Percentiles rank a stretch among this genome's conserved stretches.
Conservation (phyloP, 2,329 filamentous ascomycete species). For the Ploettnerulaceae sp. region DNA sequence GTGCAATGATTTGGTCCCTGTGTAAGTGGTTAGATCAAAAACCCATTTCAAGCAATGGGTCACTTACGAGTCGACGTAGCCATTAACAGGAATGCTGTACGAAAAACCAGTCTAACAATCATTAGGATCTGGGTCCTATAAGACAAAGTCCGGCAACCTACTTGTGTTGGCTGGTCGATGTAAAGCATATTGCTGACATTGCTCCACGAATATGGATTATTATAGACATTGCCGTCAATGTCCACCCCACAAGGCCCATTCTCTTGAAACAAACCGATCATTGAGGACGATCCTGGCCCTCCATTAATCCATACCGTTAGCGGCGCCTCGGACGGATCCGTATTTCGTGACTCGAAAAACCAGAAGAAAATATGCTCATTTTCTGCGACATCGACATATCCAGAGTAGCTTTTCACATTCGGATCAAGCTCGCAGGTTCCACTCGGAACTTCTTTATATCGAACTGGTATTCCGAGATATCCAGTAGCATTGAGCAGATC, state of each 20-base stretch:
- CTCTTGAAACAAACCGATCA: slow-evolving; percentile 59
- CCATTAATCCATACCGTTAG: slow-evolving; percentile 63
- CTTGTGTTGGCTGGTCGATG: slow-evolving; percentile 30
- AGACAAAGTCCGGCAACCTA: not conserved
- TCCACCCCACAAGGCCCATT: slow-evolving; percentile 44
- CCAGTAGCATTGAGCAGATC: slow-evolving; percentile 36
- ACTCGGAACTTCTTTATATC: slow-evolving; percentile 45
- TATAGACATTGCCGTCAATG: slow-evolving; percentile 37
- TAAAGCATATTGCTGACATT: slow-evolving; percentile 48
- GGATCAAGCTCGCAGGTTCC: slow-evolving; percentile 43
- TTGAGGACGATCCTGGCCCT: slow-evolving; percentile 57
- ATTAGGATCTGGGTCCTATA: not conserved
- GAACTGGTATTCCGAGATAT: slow-evolving; percentile 38
- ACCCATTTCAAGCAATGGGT: no score
- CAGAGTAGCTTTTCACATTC: slow-evolving; percentile 39
- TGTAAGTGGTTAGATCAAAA: slow-evolving; percentile 9
- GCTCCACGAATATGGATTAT: slow-evolving; percentile 57
- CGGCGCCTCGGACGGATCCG: slow-evolving; percentile 42
- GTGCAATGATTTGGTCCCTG: slow-evolving; percentile 36
- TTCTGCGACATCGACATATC: slow-evolving; percentile 40
- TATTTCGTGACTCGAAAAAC: slow-evolving; percentile 43
- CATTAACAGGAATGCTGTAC: slow-evolving; percentile 37
- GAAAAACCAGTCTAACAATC: slow-evolving; percentile 26
- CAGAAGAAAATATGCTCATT: slow-evolving; percentile 40
- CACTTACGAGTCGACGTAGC: slow-evolving; percentile 20